Evolutionary conservation across 1,284 basidiomycete species (phyloP), one percentile per base, ranked within the genome.

Genomic region (Ganoderma sinense): DNA sequence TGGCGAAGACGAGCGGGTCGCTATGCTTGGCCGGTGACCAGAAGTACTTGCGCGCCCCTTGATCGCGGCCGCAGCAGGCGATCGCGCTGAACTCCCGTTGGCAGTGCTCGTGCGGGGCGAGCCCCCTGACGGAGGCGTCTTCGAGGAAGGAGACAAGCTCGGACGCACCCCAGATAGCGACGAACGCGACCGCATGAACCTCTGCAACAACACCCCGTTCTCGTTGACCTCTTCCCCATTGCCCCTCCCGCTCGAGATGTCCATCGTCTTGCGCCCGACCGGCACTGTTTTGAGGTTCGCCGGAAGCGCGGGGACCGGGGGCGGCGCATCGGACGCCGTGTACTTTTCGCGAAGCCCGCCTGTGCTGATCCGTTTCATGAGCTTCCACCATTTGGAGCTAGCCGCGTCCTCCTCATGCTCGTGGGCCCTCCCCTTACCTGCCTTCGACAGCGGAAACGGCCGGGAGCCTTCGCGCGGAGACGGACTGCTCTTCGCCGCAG

Each of bases 291-390:
- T 51, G 40, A 78, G 66, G 61, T 86, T 80, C 69, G 84, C 84
- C 0, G 89, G 89, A 4, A 91, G 80, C 11, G 85, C 83, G 43
- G 90, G 90, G 0, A 91, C 88, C n/a, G 91, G 89, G 2, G 89
- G 88, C n/a, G 84, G 83, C 2, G 77, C 67, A 39, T 65, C 69
- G 62, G 61, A 71, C 29, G 58, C 62, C 16, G 70, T 69, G 73
- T 86, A 90, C 74, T 85, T 88, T 23, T 92, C 91, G 68, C 88
- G 84, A 55, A 92, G 79, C 2, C 84, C 89, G 16, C 89, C 88
- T 0, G 88, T 86, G 59, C 90, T 92, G 67, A 93, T 87, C 36
- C 89, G 84, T 78, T 91, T 92, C 83, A 93, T 84, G 59, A 93
- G 76, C 77, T 84, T 89, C 90, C 90, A 92, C 2, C 91, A 79